Conservation (phyloP, 805 yeast genomes). For the Ogataea sp. region DNA sequence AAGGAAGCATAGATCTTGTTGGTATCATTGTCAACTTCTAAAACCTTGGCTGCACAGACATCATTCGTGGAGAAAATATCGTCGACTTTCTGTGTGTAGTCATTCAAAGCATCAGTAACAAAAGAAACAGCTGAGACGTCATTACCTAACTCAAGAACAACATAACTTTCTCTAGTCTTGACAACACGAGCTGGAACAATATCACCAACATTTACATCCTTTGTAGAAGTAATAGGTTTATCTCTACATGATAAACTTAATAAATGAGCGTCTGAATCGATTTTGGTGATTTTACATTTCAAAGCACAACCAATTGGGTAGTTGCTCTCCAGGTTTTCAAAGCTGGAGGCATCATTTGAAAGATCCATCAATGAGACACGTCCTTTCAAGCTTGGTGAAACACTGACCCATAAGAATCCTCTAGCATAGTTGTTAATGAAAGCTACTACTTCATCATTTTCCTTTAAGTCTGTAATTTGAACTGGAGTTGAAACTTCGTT, state of each 20-base stretch:
- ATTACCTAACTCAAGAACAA: constrained; percentile 63
- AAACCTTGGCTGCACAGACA: constrained; percentile 49
- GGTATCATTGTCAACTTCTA: constrained; percentile 35
- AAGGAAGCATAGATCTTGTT: constrained; percentile 57
- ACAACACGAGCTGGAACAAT: constrained; percentile 55
- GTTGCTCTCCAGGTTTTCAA: constrained; percentile 41
- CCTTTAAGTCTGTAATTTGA: constrained; percentile 33
- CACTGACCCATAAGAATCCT: constrained; percentile 58
- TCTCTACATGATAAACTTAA: constrained; percentile 42
- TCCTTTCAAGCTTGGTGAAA: constrained; percentile 64
- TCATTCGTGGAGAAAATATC: constrained; percentile 43
- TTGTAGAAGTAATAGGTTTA: constrained; percentile 29
- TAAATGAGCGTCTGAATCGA: constrained; percentile 47
- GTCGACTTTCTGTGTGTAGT: constrained; percentile 46
- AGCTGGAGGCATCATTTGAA: constrained; percentile 41
- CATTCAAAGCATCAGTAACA: constrained; percentile 71
- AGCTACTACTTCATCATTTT: constrained; percentile 46
- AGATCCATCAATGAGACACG: constrained; percentile 58
- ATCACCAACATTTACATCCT: constrained; percentile 47
- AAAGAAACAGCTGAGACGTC: constrained; percentile 55
- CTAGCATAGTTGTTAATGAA: constrained; percentile 58
- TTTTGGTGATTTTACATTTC: constrained; percentile 42
- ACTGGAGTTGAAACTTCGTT: constrained; percentile 20
- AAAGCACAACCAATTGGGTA: constrained; percentile 72
- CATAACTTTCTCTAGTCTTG: constrained; percentile 49